Conservation (phyloP, 306 rosid genomes). For the Phaseolus lunatus region DNA sequence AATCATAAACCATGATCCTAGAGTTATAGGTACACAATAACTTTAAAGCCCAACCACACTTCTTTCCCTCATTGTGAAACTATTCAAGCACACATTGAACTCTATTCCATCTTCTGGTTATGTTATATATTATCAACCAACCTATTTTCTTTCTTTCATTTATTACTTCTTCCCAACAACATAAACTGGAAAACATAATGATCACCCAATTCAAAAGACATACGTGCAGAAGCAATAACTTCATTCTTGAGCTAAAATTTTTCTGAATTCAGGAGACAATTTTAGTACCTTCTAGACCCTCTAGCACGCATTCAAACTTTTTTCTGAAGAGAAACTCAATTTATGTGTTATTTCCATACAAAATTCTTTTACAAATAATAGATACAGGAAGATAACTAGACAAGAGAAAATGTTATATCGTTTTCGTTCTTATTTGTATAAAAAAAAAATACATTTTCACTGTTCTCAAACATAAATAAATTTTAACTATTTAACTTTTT, state of each 20-base stretch:
- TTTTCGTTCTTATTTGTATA: too few relatives aligned
- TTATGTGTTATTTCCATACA: background rate
- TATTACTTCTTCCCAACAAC: conserved; percentile 17
- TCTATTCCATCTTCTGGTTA: background rate
- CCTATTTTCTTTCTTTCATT: background rate
- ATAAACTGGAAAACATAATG: conserved; percentile 1
- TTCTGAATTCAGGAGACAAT: background rate
- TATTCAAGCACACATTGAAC: conserved; percentile 6
- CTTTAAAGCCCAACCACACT: conserved; percentile 12
- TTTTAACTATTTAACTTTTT: too few relatives aligned
- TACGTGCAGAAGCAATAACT: background rate
- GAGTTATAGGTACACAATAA: conserved; percentile 21
- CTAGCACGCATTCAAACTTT: conserved; percentile 13
- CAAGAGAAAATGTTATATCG: background rate
- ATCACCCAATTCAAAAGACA: conserved; percentile 23
- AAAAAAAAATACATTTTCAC: too few relatives aligned
- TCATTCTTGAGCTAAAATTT: background rate
- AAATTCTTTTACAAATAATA: background rate
- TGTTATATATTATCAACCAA: conserved; percentile 11
- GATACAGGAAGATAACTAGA: background rate
- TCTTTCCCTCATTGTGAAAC: conserved; percentile 34
- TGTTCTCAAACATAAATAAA: too few relatives aligned
- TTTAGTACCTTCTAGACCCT: conserved; percentile 29
- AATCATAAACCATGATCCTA: background rate
- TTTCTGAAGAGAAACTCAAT: conserved; percentile 4